Evolutionary conservation across 2,329 filamentous ascomycete genomes (phyloP).

Genomic region (Myriangium duriaei): DNA sequence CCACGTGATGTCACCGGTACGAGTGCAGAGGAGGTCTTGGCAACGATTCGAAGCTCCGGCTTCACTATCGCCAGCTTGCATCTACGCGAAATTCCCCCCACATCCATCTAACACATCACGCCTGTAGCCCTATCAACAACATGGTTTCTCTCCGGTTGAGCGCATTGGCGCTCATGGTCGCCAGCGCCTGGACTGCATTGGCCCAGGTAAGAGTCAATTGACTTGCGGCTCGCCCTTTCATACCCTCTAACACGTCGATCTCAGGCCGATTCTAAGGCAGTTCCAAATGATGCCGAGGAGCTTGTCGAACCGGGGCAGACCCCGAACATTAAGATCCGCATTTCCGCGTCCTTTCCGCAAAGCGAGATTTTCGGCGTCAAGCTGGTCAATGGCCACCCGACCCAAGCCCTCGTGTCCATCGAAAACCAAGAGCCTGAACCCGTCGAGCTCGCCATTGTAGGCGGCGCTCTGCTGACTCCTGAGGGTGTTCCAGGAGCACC

Average conservation of each 20-base stretch:
- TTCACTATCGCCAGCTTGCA: background rate
- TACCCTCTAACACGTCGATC: background rate
- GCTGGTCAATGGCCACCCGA: slow-evolving; percentile 83
- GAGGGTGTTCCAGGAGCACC: slow-evolving; percentile 36
- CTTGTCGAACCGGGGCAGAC: slow-evolving; percentile 41
- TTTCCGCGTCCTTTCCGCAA: slow-evolving; percentile 48
- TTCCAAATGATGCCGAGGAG: slow-evolving; percentile 41
- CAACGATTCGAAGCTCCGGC: too few species aligned
- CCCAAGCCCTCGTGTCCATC: slow-evolving; percentile 69
- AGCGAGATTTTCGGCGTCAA: slow-evolving; percentile 86
- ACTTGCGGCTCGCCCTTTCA: background rate
- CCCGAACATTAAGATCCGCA: slow-evolving; percentile 43
- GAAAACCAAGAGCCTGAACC: slow-evolving; percentile 69
- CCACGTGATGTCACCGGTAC: too few species aligned
- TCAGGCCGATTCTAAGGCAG: slow-evolving; percentile 6
- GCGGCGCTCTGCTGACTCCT: slow-evolving; percentile 57
- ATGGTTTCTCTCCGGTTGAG: slow-evolving; percentile 7
- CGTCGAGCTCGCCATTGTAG: slow-evolving; percentile 63
- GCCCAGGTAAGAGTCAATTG: slow-evolving; percentile 7
- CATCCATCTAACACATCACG: background rate
- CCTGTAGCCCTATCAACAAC: background rate
- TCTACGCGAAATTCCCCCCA: background rate
- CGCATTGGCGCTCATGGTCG: slow-evolving; percentile 8
- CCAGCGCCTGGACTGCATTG: slow-evolving; percentile 8
- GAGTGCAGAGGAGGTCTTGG: too few species aligned